A percentile compares a stretch with the other conserved stretches of the same genome.
phyloP scores from a whole-genome alignment of 768 basidiomycete species.

The Fomitopsis pulvina region DNA sequence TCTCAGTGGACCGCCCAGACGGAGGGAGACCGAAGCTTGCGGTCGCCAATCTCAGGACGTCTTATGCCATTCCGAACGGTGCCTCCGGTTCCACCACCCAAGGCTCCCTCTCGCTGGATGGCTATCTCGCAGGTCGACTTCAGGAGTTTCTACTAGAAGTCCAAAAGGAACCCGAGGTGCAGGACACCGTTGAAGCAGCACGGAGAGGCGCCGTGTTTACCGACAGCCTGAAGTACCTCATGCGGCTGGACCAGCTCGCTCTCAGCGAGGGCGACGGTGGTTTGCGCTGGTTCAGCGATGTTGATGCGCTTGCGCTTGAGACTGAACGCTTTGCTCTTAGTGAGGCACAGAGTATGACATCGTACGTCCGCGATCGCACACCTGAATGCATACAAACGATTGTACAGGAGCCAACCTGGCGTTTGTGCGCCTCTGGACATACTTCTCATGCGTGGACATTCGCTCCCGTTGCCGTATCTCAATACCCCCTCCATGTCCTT shows the following conservation, averaged over 20 bases:
- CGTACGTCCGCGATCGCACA: constrained; percentile 27
- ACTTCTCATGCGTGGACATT: constrained; percentile 56
- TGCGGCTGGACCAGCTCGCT: constrained; percentile 66
- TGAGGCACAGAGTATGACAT: constrained; percentile 48
- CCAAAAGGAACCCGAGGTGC: constrained; percentile 43
- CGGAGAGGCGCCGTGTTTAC: constrained; percentile 40
- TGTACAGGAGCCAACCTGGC: constrained; percentile 15
- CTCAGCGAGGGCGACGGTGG: constrained; percentile 53
- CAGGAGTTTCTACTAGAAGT: constrained; percentile 54
- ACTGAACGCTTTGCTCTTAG: constrained; percentile 43
- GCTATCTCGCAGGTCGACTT: constrained; percentile 51
- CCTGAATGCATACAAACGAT: background rate
- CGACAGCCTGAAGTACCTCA: constrained; percentile 59
- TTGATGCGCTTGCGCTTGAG: constrained; percentile 46
- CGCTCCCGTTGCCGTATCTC: constrained; percentile 69
- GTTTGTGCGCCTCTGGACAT: constrained; percentile 59
- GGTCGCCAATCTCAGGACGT: constrained; percentile 60
- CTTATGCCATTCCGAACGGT: constrained; percentile 54
- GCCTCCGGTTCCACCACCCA: constrained; percentile 30
- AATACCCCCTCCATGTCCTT: constrained; percentile 64
- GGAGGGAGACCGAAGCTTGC: constrained; percentile 31
- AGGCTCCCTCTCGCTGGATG: constrained; percentile 53
- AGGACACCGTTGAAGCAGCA: constrained; percentile 49
- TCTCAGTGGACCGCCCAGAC: constrained; percentile 39
- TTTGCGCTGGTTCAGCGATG: constrained; percentile 68